Conservation (phyloP, 1,284 basidiomycete species). For the Grifola frondosa region DNA sequence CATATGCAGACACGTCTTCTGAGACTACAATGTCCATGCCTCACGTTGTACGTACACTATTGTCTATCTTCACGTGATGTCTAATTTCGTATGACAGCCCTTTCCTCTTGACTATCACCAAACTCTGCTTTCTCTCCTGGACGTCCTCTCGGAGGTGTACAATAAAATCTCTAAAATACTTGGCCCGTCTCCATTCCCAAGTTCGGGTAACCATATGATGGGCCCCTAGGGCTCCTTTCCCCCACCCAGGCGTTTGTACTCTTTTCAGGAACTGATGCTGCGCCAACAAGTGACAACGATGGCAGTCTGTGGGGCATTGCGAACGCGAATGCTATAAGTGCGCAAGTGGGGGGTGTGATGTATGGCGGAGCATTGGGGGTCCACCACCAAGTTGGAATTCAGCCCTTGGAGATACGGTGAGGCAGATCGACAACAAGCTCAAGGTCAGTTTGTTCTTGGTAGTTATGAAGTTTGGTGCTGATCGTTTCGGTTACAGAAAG, state of each 20-base stretch:
- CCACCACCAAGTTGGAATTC: conserved; percentile 62
- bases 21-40: conserved; percentile 73
- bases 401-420: conserved; percentile 65
- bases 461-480: background rate
- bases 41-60: conserved; percentile 58
- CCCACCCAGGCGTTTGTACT: conserved; percentile 84
- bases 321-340: conserved; percentile 39
- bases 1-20: conserved; percentile 61
- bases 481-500: conserved; percentile 59
- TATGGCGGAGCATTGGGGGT: conserved; percentile 41
- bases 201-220: conserved; percentile 68
- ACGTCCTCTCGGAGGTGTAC: conserved; percentile 84
- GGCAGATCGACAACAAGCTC: conserved; percentile 79
- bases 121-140: conserved; percentile 80
- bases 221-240: conserved; percentile 70
- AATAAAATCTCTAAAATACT: conserved; percentile 79
- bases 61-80: background rate
- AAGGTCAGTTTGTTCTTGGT: conserved; percentile 53
- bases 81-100: conserved; percentile 47
- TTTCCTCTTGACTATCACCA: conserved; percentile 86
- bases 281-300: conserved; percentile 39
- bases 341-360: conserved; percentile 18
- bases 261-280: conserved; percentile 45
- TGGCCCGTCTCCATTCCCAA: conserved; percentile 71
- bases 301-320: conserved; percentile 72